These are phyloP conservation scores for Dissophora globulifera DNA, from an alignment of 192 early-diverging fungal genomes.

Conservation along the genomic window DNA sequence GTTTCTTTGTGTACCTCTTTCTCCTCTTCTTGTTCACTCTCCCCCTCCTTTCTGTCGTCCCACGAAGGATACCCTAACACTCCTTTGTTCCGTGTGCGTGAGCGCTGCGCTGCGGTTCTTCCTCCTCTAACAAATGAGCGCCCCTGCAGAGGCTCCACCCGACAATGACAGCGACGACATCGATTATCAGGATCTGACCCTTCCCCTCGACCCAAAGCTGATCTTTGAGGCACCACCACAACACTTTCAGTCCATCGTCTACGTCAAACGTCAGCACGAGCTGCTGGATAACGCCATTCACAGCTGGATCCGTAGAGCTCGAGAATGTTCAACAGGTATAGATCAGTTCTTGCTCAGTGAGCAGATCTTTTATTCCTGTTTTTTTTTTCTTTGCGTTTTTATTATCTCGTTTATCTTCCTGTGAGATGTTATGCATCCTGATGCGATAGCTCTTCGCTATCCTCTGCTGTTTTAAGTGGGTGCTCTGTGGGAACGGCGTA, in stretches of 20 bases:
- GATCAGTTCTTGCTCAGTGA: neutral
- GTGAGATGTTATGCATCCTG: too few species aligned
- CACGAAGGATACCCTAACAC: too few species aligned
- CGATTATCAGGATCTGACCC: constrained; percentile 43
- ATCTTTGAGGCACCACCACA: constrained; percentile 50
- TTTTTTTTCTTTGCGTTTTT: neutral
- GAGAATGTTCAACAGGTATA: constrained; percentile 41
- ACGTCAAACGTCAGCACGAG: constrained; percentile 49
- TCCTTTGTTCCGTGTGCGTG: too few species aligned
- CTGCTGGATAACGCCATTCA: constrained; percentile 38
- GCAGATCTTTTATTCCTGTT: neutral
- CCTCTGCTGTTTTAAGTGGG: too few species aligned
- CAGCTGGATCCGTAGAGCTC: constrained; percentile 24
- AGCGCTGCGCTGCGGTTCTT: too few species aligned
- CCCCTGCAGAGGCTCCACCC: constrained; percentile 6
- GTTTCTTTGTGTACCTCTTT: too few species aligned
- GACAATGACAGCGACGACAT: constrained; percentile 15
- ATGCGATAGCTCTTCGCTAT: too few species aligned
- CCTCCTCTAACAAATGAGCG: too few species aligned
- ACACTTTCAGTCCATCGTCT: constrained; percentile 31
- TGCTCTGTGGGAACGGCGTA: too few species aligned
- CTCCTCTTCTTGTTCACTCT: too few species aligned
- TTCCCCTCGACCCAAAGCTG: constrained; percentile 33
- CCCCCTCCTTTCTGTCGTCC: too few species aligned
- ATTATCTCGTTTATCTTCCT: neutral